A percentile compares a stretch with the other conserved stretches of the same genome.
These are phyloP conservation scores for Gamarada debralockiae DNA, from an alignment of 495 filamentous ascomycete species.

Conservation along the genomic window DNA sequence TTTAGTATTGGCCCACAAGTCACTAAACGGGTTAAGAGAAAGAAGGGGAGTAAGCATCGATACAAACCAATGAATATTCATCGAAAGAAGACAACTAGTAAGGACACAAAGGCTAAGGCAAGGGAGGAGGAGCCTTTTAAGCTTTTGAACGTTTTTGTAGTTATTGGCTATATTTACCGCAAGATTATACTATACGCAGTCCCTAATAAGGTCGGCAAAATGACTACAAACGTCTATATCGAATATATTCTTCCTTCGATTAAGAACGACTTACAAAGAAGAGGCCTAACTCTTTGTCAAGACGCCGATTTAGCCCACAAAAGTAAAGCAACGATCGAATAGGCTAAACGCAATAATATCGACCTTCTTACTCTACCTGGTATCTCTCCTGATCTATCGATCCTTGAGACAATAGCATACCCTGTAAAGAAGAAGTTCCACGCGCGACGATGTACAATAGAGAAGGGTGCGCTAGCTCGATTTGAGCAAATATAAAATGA, in stretches of 20 bases:
- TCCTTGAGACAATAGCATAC: neutral
- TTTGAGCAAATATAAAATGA: neutral
- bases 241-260: neutral
- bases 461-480: neutral
- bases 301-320: slow-evolving; percentile 1
- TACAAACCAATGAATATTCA: neutral
- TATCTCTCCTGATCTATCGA: slow-evolving; percentile 1
- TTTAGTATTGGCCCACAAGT: slow-evolving; percentile 3
- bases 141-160: slow-evolving; percentile 5
- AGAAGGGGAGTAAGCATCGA: neutral
- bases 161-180: slow-evolving; percentile 4
- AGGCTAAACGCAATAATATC: neutral
- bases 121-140: slow-evolving; percentile 4
- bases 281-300: slow-evolving; percentile 3
- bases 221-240: neutral
- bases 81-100: neutral
- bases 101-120: slow-evolving; percentile 9
- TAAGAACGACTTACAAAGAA: neutral
- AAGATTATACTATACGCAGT: neutral
- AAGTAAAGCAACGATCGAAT: slow-evolving; percentile 1
- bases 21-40: neutral
- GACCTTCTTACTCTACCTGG: slow-evolving; percentile 2
- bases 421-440: slow-evolving; percentile 5
- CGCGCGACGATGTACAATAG: neutral
- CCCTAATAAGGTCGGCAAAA: slow-evolving; percentile 4